Percentiles rank a stretch among this genome's conserved stretches.
Conservation (phyloP, 164 flowering plant genomes). For the Dillenia suffruticosa region DNA sequence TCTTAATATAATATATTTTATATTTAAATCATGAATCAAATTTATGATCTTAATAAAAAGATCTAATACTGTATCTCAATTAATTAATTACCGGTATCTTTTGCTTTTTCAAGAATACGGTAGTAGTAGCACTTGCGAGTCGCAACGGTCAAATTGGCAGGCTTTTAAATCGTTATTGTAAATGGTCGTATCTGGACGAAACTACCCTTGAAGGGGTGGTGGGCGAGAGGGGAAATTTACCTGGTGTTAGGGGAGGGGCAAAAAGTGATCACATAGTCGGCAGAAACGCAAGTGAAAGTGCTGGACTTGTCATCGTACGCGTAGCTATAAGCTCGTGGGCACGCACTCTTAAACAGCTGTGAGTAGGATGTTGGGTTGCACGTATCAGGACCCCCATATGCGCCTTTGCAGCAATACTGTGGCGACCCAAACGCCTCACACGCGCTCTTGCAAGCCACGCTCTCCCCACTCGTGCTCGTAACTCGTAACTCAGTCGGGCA, state of each 20-base stretch:
- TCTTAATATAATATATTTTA: too few relatives aligned
- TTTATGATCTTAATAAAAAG: too few relatives aligned
- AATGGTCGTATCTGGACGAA: too few relatives aligned
- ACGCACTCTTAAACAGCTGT: conserved; percentile 58
- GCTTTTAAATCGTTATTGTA: too few relatives aligned
- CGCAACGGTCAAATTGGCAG: too few relatives aligned
- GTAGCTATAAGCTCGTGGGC: conserved; percentile 90
- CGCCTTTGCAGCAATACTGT: conserved; percentile 81
- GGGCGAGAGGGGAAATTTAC: conserved; percentile 20
- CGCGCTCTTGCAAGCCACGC: conserved; percentile 79
- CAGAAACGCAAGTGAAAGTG: conserved; percentile 74
- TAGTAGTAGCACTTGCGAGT: too few relatives aligned
- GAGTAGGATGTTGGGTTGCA: conserved; percentile 73
- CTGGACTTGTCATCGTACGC: conserved; percentile 83
- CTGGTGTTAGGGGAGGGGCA: conserved; percentile 71
- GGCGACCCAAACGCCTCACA: conserved; percentile 72
- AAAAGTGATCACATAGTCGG: conserved; percentile 78
- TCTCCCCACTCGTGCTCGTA: conserved; percentile 19
- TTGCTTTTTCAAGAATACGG: too few relatives aligned
- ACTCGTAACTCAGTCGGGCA: conserved; percentile 70
- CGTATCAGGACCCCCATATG: conserved; percentile 51
- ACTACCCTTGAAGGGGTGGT: background rate
- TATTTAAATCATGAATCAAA: too few relatives aligned
- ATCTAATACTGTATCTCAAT: too few relatives aligned
- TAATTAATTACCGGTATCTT: too few relatives aligned